These are phyloP conservation scores for Trichophaea hybrida DNA, from an alignment of 2,329 filamentous ascomycete genomes.

Conservation along the genomic window DNA sequence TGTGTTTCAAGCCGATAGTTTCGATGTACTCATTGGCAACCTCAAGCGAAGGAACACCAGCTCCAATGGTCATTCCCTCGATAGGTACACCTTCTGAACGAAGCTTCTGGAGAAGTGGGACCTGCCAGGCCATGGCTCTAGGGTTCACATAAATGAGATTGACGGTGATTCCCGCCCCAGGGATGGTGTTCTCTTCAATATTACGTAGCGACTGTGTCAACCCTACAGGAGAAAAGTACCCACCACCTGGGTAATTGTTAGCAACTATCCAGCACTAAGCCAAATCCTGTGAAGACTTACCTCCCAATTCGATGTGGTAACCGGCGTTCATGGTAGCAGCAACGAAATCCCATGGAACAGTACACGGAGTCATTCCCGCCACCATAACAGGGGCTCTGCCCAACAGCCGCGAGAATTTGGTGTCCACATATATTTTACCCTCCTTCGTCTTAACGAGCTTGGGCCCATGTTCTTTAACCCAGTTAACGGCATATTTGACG, in stretches of 20 bases:
- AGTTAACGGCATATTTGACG: conserved; percentile 87
- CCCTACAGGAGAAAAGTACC: conserved; percentile 68
- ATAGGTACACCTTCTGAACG: conserved; percentile 78
- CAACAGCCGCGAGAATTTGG: conserved; percentile 81
- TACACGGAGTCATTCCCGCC: conserved; percentile 84
- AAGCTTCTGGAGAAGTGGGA: conserved; percentile 65
- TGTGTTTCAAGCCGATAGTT: conserved; percentile 83
- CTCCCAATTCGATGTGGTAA: conserved; percentile 83
- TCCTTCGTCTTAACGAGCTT: conserved; percentile 76
- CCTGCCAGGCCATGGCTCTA: conserved; percentile 82
- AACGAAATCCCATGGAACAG: conserved; percentile 82
- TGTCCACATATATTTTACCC: conserved; percentile 85
- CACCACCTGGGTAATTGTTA: conserved; percentile 38
- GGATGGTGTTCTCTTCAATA: conserved; percentile 70
- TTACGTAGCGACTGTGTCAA: conserved; percentile 74
- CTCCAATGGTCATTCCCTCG: conserved; percentile 82
- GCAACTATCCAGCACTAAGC: conserved; percentile 1
- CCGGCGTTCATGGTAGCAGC: conserved; percentile 86
- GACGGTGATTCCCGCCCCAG: conserved; percentile 73
- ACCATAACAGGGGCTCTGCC: conserved; percentile 80
- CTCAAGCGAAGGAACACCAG: conserved; percentile 84
- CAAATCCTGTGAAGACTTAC: conserved; percentile 2
- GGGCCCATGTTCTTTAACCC: conserved; percentile 96
- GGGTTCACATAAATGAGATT: conserved; percentile 89
- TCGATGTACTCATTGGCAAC: conserved; percentile 88